Base-by-base conservation (phyloP, 352 stramenopile species). In the Phytopythium delawarense region DNA sequence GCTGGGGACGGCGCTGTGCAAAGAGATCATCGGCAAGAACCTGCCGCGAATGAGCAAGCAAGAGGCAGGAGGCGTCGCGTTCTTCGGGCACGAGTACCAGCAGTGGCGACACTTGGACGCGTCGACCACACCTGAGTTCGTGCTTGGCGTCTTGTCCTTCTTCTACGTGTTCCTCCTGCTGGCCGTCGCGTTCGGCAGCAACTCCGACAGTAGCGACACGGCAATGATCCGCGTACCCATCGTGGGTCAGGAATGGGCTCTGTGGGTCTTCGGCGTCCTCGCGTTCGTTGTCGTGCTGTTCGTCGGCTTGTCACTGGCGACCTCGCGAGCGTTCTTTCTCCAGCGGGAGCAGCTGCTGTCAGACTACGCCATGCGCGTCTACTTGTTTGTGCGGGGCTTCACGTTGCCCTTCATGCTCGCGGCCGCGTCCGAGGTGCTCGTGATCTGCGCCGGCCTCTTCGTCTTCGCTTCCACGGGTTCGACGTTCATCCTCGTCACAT, bases 201-300 rank as follows among this genome's bases (percentile, higher is more conserved):
- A 87, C 35, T 70, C 67, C 0, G 54, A 48, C 12, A 35, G 18
- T 21, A 39, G 23, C 6, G 78, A 88, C 52, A 62, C 79, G 28
- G 25, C 16, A 3, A 73, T 66, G 9, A 77, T 91, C 18, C 71
- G 59, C 2, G 70, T 94, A 0, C 72, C 78, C 0, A 61, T 96
- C 0, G 44, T 84, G 5, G 84, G 79, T 1, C 83, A 94, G 44
- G 49, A 84, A 42, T 94, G 84, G 84, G 81, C 85, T 2, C 63
- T 94, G 2, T 96, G 85, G 85, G 76, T 96, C n/a, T 94, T 96
- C 64, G 87, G 85, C 15, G 82, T 94, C 7, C 64, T 94, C 1
- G 80, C 84, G 9, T 93, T 94, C 59, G 81, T 94, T 42, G 72
- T 94, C 18, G 87, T 94, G 16, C 69, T 94, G 18, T 92, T 94